These are phyloP conservation scores for Eucalyptus microcorys DNA, from an alignment of 345 rosid species.

Conservation along the genomic window DNA sequence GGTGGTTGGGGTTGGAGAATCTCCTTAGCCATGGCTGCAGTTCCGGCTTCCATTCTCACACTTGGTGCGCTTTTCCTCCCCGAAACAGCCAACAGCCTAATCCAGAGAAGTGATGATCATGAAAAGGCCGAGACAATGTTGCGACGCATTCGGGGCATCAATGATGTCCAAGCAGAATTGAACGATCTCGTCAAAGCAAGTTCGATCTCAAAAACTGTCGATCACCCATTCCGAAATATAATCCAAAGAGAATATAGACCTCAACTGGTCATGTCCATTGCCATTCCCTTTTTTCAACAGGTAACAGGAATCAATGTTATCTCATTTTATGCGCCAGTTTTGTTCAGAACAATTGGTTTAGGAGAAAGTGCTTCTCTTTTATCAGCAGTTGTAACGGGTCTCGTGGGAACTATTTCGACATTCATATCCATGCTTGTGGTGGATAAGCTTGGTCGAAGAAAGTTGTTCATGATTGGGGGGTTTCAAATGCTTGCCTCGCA, in stretches of 20 bases:
- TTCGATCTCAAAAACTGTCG: conserved; percentile 8
- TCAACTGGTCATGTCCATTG: conserved; percentile 59
- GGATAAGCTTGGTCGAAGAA: conserved; percentile 44
- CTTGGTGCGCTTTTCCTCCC: conserved; percentile 55
- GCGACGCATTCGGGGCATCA: conserved; percentile 42
- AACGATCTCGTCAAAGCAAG: conserved; percentile 50
- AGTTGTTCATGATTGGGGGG: conserved; percentile 42
- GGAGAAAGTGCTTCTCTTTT: conserved; percentile 50
- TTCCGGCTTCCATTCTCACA: conserved; percentile 50
- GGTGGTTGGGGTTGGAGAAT: conserved; percentile 70
- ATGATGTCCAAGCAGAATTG: conserved; percentile 44
- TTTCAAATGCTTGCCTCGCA: conserved; percentile 56
- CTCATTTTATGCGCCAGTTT: conserved; percentile 59
- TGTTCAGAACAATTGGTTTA: conserved; percentile 56
- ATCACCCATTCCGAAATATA: conserved; percentile 35
- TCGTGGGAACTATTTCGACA: conserved; percentile 26
- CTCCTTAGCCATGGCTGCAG: conserved; percentile 57
- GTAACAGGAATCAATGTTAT: conserved; percentile 73
- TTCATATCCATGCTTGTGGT: conserved; percentile 45
- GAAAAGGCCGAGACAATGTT: conserved; percentile 34
- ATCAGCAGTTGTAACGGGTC: conserved; percentile 39
- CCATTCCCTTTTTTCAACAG: conserved; percentile 62
- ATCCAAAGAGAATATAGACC: conserved; percentile 40
- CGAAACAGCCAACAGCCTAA: conserved; percentile 62
- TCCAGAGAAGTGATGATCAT: conserved; percentile 15